Conservation (phyloP, 2,329 filamentous ascomycete genomes). For the Elsinoe fawcettii region DNA sequence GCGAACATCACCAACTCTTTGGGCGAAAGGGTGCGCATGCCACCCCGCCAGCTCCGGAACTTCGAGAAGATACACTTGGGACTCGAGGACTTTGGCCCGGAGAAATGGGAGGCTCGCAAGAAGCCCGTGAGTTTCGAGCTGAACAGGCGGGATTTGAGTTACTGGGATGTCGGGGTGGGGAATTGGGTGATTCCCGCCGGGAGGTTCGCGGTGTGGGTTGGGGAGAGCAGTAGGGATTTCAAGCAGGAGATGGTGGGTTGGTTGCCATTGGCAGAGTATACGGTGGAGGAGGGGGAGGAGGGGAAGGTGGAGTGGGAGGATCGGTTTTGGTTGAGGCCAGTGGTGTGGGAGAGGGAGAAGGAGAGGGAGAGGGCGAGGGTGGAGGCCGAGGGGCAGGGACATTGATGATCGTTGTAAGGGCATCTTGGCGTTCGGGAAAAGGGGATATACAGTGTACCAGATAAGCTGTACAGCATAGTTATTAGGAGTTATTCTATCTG, state of each 20-base stretch:
- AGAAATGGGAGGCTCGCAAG: slow-evolving; percentile 19
- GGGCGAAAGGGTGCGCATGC: slow-evolving; percentile 34
- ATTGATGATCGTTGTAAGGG: neutral
- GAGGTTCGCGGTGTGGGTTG: slow-evolving; percentile 26
- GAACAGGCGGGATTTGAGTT: slow-evolving; percentile 30
- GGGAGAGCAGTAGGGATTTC: slow-evolving; percentile 26
- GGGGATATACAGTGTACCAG: neutral
- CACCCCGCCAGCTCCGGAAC: slow-evolving; percentile 38
- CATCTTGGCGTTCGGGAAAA: neutral
- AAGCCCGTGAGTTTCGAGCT: slow-evolving; percentile 24
- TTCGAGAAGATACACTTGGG: slow-evolving; percentile 37
- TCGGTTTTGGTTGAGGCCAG: neutral
- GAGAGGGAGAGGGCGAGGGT: neutral
- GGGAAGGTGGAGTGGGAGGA: neutral
- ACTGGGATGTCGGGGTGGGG: slow-evolving; percentile 30
- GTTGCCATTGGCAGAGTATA: slow-evolving; percentile 10
- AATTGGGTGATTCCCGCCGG: slow-evolving; percentile 32
- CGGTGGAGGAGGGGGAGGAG: neutral
- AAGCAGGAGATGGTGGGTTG: neutral
- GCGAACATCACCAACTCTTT: slow-evolving; percentile 22
- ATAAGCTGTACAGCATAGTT: neutral
- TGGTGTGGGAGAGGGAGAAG: neutral
- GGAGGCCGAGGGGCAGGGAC: neutral
- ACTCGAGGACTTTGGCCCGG: neutral
- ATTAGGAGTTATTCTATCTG: neutral